A percentile compares a stretch with the other conserved stretches of the same genome.
Evolutionary conservation across 768 basidiomycete genomes (phyloP).

Genomic region (Leccinum imitatum): DNA sequence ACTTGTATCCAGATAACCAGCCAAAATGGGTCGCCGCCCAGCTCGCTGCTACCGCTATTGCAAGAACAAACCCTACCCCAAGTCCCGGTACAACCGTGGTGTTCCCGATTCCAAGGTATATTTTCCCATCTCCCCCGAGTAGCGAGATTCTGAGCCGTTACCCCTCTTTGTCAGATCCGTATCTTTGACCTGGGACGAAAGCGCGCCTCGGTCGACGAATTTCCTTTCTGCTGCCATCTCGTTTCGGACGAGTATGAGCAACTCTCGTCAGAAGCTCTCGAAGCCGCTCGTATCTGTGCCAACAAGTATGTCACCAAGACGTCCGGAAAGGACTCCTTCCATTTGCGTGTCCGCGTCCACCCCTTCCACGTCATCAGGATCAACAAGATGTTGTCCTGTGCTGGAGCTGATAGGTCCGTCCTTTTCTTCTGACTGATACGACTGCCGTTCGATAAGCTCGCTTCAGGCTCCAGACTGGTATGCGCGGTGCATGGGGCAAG

Average conservation of each 20-base stretch:
- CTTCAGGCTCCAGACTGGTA: constrained; percentile 84
- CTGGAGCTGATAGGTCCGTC: constrained; percentile 89
- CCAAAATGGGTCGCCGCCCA: constrained; percentile 90
- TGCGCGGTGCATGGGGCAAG: constrained; percentile 99
- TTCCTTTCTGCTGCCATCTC: constrained; percentile 95
- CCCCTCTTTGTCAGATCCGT: constrained; percentile 64
- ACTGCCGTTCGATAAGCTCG: not conserved
- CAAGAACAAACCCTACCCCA: constrained; percentile 99
- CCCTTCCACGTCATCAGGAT: constrained; percentile 99
- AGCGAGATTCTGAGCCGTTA: not conserved
- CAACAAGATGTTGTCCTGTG: constrained; percentile 99
- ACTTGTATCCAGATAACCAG: constrained; percentile 10
- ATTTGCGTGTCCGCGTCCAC: constrained; percentile 94
- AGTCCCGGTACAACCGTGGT: constrained; percentile 96
- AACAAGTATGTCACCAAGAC: constrained; percentile 99
- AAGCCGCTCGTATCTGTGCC: constrained; percentile 98
- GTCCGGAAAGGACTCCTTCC: constrained; percentile 98
- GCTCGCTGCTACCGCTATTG: constrained; percentile 99
- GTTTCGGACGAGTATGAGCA: constrained; percentile 99
- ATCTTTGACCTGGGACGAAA: constrained; percentile 97
- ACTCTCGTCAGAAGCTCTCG: constrained; percentile 91
- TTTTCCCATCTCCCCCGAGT: not conserved
- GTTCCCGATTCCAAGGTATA: constrained; percentile 90
- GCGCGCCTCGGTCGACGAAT: constrained; percentile 95
- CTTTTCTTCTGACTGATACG: not conserved